A percentile compares a stretch with the other conserved stretches of the same genome.
Evolutionary conservation across 306 rosid genomes (phyloP).

Genomic region (Pachyrhizus erosus): DNA sequence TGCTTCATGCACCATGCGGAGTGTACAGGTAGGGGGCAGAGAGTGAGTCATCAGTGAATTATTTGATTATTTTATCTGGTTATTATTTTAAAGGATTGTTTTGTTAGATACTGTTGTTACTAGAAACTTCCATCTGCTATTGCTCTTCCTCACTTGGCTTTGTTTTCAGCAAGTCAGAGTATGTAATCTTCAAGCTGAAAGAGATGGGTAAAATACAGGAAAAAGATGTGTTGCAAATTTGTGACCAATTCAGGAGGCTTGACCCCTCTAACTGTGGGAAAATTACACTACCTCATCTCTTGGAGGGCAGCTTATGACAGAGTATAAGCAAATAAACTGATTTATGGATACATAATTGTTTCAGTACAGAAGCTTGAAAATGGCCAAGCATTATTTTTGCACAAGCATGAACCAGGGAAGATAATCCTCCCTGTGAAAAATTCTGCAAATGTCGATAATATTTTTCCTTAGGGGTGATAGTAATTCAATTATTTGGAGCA

Average conservation of each 20-base stretch:
- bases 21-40: slow-evolving; percentile 26
- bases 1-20: slow-evolving; percentile 30
- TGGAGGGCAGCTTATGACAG: slow-evolving; percentile 48
- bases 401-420: background rate
- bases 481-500: slow-evolving; percentile 23
- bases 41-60: slow-evolving; percentile 36
- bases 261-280: slow-evolving; percentile 77
- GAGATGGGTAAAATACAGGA: slow-evolving; percentile 89
- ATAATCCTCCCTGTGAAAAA: slow-evolving; percentile 22
- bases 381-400: background rate
- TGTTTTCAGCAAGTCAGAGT: slow-evolving; percentile 78
- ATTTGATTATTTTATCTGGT: slow-evolving; percentile 13
- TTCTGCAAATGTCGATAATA: slow-evolving; percentile 23
- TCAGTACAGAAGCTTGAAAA: background rate
- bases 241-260: slow-evolving; percentile 71
- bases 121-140: background rate
- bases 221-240: slow-evolving; percentile 69
- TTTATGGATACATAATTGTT: slow-evolving; percentile 1
- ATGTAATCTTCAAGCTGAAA: slow-evolving; percentile 80
- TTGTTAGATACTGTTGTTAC: slow-evolving; percentile 32
- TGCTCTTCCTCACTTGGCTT: background rate
- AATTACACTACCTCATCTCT: slow-evolving; percentile 75
- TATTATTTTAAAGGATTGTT: slow-evolving; percentile 12
- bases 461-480: background rate
- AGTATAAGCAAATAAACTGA: background rate